Conservation (phyloP, 2,329 filamentous ascomycete species). For the Fusarium nygamai region DNA sequence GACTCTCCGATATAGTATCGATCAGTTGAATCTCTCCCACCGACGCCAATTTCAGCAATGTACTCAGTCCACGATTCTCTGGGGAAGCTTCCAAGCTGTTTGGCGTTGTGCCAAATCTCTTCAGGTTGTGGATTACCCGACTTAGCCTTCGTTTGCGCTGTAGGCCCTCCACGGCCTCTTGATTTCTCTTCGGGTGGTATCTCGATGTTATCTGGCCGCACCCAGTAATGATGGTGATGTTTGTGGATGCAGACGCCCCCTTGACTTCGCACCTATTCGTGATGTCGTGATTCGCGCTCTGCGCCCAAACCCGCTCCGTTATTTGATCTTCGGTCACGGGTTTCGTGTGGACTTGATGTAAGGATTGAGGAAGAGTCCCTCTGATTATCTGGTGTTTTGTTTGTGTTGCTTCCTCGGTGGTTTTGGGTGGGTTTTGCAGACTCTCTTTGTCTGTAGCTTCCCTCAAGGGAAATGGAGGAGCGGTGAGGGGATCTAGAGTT, state of each 20-base stretch:
- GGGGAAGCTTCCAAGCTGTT: conserved; percentile 31
- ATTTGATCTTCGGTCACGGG: conserved; percentile 3
- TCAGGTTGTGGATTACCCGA: conserved; percentile 38
- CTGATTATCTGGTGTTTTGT: conserved; percentile 19
- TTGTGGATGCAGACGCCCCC: conserved; percentile 61
- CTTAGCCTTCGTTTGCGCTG: conserved; percentile 19
- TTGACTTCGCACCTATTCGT: conserved; percentile 34
- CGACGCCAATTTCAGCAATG: conserved; percentile 38
- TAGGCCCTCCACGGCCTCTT: not conserved
- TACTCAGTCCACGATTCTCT: conserved; percentile 38
- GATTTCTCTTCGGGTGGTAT: conserved; percentile 15
- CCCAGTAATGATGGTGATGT: conserved; percentile 72
- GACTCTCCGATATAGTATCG: conserved; percentile 45
- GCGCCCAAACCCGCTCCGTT: conserved; percentile 33
- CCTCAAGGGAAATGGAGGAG: not conserved
- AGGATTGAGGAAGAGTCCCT: conserved; percentile 5
- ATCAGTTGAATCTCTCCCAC: conserved; percentile 35
- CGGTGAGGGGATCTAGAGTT: conserved; percentile 6
- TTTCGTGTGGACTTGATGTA: conserved; percentile 13
- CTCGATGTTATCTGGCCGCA: conserved; percentile 47
- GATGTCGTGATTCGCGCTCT: conserved; percentile 36
- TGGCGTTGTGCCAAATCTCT: conserved; percentile 22
- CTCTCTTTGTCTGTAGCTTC: not conserved
- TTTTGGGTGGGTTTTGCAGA: not conserved
- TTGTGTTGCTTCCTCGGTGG: conserved; percentile 27